Evolutionary conservation across 177 flowering plant species (phyloP), one percentile per base, ranked within the genome.

Genomic region (Vitis hybrid): DNA sequence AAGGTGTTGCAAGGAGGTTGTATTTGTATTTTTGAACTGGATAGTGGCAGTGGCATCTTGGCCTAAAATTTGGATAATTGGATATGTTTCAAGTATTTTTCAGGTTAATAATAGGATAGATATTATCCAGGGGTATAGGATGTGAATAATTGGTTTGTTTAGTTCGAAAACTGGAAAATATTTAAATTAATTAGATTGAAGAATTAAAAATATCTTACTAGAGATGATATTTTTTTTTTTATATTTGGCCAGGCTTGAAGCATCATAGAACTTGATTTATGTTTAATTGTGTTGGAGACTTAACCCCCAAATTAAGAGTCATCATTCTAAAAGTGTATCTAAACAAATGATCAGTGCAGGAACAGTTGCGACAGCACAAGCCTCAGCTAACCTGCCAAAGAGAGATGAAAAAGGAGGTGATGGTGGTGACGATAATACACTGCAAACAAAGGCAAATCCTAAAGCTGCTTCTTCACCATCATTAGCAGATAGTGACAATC

Each of bases 311-410:
- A 24, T 24, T 24, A 24, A 24, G 28, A 24, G 7, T 59, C 19
- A 57, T 65, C 1, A 7, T 75, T 64, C 66, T 80, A 6, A 71
- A 24, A 50, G n/a, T 52, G 18, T 72, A 3, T 31, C 14, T 49
- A 1, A 18, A 56, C 11, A n/a, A 38, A 8, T 77, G 66, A 68
- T 15, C 85, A 86, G 92, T 77, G 81, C 69, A 33, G 81, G 81
- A 28, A 74, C 52, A 33, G 77, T 44, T 17, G 50, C 74, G 49
- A 71, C 75, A 53, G 73, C 68, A 10, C 77, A 65, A 62, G 66
- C 66, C 3, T 70, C 79, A 62, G 55, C 73, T 69, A 82, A 74
- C 38, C 52, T 2, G 18, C 68, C 38, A 19, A 73, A 57, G 62
- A 75, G 38, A 44, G 66, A 65, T 53, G 75, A 68, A 58, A 78